These are phyloP conservation scores for Scedosporium boydii DNA, from an alignment of 2,329 filamentous ascomycete species.

Conservation along the genomic window DNA sequence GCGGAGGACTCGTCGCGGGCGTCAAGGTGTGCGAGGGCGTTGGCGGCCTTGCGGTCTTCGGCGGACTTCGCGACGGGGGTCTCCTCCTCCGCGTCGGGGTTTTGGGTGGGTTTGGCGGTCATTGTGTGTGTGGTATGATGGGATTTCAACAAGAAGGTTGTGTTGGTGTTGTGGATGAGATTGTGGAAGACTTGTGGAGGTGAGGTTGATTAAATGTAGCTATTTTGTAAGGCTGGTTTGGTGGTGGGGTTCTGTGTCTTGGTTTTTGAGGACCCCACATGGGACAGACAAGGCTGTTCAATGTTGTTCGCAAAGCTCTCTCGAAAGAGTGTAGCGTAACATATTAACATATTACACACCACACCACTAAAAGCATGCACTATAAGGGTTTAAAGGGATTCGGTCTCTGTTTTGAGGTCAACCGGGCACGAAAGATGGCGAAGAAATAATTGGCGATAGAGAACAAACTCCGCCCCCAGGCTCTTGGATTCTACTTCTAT, in stretches of 20 bases:
- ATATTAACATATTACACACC: too few species aligned
- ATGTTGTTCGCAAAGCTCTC: background rate
- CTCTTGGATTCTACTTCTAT: too few species aligned
- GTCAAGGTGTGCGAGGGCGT: conserved; percentile 63
- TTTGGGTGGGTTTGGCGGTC: conserved; percentile 26
- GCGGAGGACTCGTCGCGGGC: conserved; percentile 36
- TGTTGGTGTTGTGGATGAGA: conserved; percentile 37
- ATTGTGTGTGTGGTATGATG: conserved; percentile 42
- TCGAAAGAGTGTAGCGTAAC: too few species aligned
- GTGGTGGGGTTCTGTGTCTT: background rate
- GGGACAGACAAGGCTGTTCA: background rate
- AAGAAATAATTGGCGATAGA: too few species aligned
- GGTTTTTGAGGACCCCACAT: background rate
- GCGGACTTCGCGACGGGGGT: conserved; percentile 49
- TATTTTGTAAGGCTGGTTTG: background rate
- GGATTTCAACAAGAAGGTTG: conserved; percentile 28
- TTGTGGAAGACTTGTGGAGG: background rate
- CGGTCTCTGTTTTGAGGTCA: too few species aligned
- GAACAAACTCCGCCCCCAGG: too few species aligned
- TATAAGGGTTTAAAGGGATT: too few species aligned
- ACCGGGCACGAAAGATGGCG: too few species aligned
- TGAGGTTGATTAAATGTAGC: background rate
- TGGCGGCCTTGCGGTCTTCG: conserved; percentile 69
- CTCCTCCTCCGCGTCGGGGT: conserved; percentile 49
- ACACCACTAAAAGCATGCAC: too few species aligned